Evolutionary conservation across 352 stramenopile genomes (phyloP), one percentile per base, ranked within the genome.

Genomic region (Globisporangium megalacanthum): DNA sequence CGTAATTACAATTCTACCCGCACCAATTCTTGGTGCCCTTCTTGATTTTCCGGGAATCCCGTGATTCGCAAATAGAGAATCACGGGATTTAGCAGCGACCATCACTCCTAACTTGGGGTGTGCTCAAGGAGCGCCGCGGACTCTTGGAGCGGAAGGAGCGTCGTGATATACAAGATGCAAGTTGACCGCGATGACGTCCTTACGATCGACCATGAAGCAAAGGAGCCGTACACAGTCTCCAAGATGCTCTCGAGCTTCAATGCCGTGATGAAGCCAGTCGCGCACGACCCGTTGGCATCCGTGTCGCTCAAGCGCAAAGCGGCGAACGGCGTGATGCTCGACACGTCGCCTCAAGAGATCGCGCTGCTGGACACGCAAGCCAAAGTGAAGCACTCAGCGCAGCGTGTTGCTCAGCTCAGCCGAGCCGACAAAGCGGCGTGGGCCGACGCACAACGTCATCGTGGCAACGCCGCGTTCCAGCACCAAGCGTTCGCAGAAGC

Each of bases 241-340:
- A 91, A 89, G 68, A 94, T 94, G 82, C 68, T 94, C 25, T 59
- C 75, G 41, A 88, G 64, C 66, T 89, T 92, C 64, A 94, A 92
- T 49, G 72, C 84, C 49, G 66, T 86, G 45, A 92, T 93, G 83
- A 72, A 73, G 4, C 81, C 81, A 2, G 73, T 89, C 22, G 77
- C 70, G 19, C 69, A 66, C 29, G 67, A 81, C 13, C 56, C 68
- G 10, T 75, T 69, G 15, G 63, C 67, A 15, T 83, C 69, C 4
- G 71, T 89, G 53, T 73, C 73, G 8, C 67, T 94, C 44, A 84
- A 94, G 67, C 76, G 79, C 25, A 86, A 75, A 49, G 73, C 78
- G 35, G 80, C 88, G 31, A 92, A 94, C 55, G 84, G 80, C 33
- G 69, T 94, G 29, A 88, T 90, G 75, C 72, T 94, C 13, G 79